Evolutionary conservation across 2,329 filamentous ascomycete genomes (phyloP).

Genomic region (Coniella vitis): DNA sequence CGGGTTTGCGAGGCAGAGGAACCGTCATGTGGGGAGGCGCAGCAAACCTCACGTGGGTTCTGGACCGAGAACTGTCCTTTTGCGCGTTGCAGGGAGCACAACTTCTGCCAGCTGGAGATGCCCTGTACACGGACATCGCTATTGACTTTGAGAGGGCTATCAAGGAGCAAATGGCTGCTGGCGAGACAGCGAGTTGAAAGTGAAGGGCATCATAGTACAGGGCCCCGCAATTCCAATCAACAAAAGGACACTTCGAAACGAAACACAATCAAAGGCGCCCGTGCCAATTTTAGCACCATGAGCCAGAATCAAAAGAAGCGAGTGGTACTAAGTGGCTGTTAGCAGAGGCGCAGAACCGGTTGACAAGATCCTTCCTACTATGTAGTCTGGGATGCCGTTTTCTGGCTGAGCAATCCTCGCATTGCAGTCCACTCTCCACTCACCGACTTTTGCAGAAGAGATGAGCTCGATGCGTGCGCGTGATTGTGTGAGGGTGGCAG

Average conservation of each 20-base stretch:
- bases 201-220: no score
- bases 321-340: no score
- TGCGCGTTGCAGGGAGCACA: conserved; percentile 28
- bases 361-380: background rate
- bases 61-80: conserved; percentile 40
- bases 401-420: background rate
- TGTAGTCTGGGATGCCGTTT: background rate
- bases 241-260: no score
- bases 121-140: conserved; percentile 7
- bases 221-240: no score
- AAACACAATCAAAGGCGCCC: no score
- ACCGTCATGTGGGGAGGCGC: conserved; percentile 42
- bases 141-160: conserved; percentile 11
- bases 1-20: conserved; percentile 35
- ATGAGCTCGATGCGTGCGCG: background rate
- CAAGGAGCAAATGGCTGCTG: conserved; percentile 4
- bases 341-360: no score
- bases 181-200: background rate
- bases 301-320: no score
- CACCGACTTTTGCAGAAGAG: conserved; percentile 1
- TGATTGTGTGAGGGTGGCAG: background rate
- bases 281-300: no score
- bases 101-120: conserved; percentile 8
- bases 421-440: background rate
- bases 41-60: conserved; percentile 39